Evolutionary conservation across 176 grass and related monocot species (phyloP), one percentile per base, ranked within the genome.

Genomic region (Phragmites australis): DNA sequence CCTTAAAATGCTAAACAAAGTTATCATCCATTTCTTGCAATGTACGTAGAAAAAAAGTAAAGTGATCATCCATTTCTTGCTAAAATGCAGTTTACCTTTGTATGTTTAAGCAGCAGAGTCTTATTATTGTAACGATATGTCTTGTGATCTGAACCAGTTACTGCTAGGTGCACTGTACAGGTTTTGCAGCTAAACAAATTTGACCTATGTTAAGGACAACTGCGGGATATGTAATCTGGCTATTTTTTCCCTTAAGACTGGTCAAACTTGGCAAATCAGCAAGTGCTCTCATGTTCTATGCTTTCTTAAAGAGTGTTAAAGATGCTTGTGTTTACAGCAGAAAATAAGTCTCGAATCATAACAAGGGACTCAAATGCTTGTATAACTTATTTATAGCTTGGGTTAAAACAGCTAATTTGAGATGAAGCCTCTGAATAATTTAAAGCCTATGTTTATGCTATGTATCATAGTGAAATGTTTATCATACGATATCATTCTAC

Each of bases 141-240:
- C 52, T 65, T 65, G 55, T 29, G 17, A 63, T 47, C 9, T 68
- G 64, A 69, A 62, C 15, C 23, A 54, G 72, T 62, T 51, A 49
- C 45, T 62, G 32, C 9, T 78, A 41, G 53, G 54, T 77, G 31
- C 26, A 46, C 5, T 82, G 25, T 67, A 76, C 23, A 8, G 22
- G 30, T 46, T 81, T 76, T 76, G 29, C 29, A 49, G 78, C 13
- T 75, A 27, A 32, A 83, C 27, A 26, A 70, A 48, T 73, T 72
- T 26, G 13, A 26, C 31, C 21, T 40, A 25, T 59, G 41, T 29
- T 34, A 69, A 77, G 52, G 30, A 77, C 26, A 77, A 39, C 50
- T 39, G 25, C 4, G 12, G 12, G 22, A 70, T 39, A 22, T 87
- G 13, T 61, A 49, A 32, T 49, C 4, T 62, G 62, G n/a, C 32